Conservation (phyloP, 768 basidiomycete species). For the Termitomyces titanicus region DNA sequence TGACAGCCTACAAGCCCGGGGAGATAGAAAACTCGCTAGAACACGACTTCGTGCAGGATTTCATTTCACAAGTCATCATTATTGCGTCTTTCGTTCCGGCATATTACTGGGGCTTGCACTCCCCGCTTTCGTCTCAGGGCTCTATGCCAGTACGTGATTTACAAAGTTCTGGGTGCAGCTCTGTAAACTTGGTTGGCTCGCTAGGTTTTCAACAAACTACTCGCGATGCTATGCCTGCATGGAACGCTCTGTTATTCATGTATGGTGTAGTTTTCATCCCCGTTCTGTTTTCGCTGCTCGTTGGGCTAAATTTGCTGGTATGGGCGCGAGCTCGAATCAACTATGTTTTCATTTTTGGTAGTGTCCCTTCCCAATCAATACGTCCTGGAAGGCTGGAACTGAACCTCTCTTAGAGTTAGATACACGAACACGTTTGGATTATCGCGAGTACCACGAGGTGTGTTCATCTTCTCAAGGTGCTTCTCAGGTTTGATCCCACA, state of each 20-base stretch:
- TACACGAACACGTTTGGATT: constrained; percentile 66
- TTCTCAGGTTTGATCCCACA: not conserved
- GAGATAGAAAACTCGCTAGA: constrained; percentile 77
- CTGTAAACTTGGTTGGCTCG: no score
- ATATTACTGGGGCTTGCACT: constrained; percentile 67
- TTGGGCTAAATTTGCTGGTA: constrained; percentile 80
- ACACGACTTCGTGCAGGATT: constrained; percentile 55
- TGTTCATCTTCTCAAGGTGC: not conserved
- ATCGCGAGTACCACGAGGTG: constrained; percentile 67
- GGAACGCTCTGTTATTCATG: constrained; percentile 71
- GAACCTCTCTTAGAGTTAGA: constrained; percentile 54
- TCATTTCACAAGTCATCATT: constrained; percentile 56
- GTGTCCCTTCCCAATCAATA: constrained; percentile 18
- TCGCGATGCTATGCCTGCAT: constrained; percentile 55
- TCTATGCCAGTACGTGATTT: constrained; percentile 49
- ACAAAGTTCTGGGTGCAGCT: not conserved
- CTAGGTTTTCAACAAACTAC: constrained; percentile 56
- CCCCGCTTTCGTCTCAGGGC: constrained; percentile 61
- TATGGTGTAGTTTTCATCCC: constrained; percentile 78
- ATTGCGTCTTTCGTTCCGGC: constrained; percentile 74
- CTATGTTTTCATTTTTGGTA: constrained; percentile 90
- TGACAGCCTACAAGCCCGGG: constrained; percentile 36
- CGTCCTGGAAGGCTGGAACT: not conserved
- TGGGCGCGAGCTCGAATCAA: constrained; percentile 82
- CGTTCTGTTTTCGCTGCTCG: constrained; percentile 66